Percentiles rank a stretch among this genome's conserved stretches.
These are phyloP conservation scores for Gamarada debralockiae DNA, from an alignment of 495 filamentous ascomycete genomes.

Conservation along the genomic window DNA sequence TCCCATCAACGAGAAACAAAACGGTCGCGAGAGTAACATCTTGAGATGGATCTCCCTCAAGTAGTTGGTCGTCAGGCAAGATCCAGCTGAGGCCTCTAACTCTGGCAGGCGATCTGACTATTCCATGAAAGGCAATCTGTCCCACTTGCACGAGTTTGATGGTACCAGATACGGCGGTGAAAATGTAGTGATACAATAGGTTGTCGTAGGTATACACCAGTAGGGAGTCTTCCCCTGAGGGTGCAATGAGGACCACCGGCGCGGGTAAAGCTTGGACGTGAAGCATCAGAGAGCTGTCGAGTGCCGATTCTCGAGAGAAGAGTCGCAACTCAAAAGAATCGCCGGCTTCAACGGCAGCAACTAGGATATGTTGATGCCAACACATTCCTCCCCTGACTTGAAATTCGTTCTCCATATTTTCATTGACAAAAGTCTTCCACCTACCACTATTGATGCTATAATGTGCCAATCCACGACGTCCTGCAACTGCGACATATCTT, in stretches of 20 bases:
- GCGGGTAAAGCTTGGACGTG: constrained; percentile 74
- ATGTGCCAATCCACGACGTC: constrained; percentile 87
- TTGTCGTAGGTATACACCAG: constrained; percentile 98
- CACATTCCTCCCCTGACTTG: constrained; percentile 94
- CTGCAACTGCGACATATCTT: constrained; percentile 90
- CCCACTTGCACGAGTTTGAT: constrained; percentile 87
- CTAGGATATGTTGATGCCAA: constrained; percentile 94
- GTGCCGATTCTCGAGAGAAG: constrained; percentile 79
- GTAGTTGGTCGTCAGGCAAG: constrained; percentile 83
- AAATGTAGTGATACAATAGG: constrained; percentile 89
- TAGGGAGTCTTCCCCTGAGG: constrained; percentile 88
- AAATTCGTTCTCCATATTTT: constrained; percentile 81
- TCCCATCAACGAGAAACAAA: constrained; percentile 91
- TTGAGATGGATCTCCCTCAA: constrained; percentile 90
- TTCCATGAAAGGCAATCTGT: constrained; percentile 94
- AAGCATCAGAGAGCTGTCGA: constrained; percentile 69
- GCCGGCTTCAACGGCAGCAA: constrained; percentile 87
- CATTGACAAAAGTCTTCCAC: constrained; percentile 91
- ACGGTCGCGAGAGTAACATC: constrained; percentile 95
- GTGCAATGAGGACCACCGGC: constrained; percentile 79
- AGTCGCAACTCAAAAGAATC: constrained; percentile 83
- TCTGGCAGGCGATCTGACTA: constrained; percentile 87
- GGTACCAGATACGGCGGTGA: constrained; percentile 60
- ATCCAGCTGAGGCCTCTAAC: constrained; percentile 96
- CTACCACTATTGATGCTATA: constrained; percentile 92